Evolutionary conservation across 108 stramenopile genomes (phyloP), one percentile per base, ranked within the genome.

Genomic region (Aureococcus anophagefferens): DNA sequence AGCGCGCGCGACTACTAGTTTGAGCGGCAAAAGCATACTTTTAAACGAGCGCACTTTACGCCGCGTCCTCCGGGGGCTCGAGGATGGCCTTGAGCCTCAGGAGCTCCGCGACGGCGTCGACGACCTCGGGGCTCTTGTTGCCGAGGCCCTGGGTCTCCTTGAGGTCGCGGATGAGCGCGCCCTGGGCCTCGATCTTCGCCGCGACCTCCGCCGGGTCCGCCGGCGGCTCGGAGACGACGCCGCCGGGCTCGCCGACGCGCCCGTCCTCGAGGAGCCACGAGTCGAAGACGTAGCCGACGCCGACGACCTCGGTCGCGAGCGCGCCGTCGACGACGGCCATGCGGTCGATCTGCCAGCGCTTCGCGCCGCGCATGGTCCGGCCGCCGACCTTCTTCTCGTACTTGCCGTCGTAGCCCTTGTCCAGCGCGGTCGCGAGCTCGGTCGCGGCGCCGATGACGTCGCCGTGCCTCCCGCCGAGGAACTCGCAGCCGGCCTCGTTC

Each of bases 121-220:
- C 34, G 29, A 74, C 73, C 37, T 68, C 67, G 32, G 66, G 73
- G 37, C 68, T 66, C 67, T 68, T 74, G 33, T 74, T 74, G 16
- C 67, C 67, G 34, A 74, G 46, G 32, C 73, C 73, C 46, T 74
- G 35, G 7, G 14, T 66, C 65, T 74, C 73, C 67, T 74, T 74
- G 7, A 74, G 35, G 29, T 68, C 36, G 28, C 73, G 73, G 59
- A 74, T 59, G 17, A 9, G 4, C 5, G 73, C 73, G 0, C 66
- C 73, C 34, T 74, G 66, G 33, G 31, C 28, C 11, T 67, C 37
- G 44, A 74, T 40, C 33, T 21, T n/a, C 59, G 16, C 67, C 37
- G 44, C 67, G 9, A 74, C 18, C 29, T 68, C 73, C 17, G 29
- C 31, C 9, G 35, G 37, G 25, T 30, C 15, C 30, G 59, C 5